These are phyloP conservation scores for Eleusine coracana DNA, from an alignment of 176 grass and related monocot species.

Conservation along the genomic window DNA sequence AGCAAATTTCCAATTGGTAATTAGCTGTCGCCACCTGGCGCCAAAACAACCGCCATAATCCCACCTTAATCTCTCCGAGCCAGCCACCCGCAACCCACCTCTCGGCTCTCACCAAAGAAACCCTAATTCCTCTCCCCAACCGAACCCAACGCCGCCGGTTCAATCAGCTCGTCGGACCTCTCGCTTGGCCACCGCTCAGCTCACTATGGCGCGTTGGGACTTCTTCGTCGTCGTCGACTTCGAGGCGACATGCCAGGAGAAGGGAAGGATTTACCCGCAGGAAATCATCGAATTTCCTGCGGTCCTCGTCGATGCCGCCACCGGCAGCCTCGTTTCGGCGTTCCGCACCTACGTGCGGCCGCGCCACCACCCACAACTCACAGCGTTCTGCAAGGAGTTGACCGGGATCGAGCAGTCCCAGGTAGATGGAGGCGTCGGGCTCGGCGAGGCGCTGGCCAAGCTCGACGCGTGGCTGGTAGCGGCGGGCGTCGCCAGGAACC, in stretches of 20 bases:
- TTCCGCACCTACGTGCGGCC: conserved; percentile 67
- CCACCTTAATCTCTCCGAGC: too few relatives aligned
- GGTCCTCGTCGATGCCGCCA: conserved; percentile 56
- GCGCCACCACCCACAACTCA: conserved; percentile 52
- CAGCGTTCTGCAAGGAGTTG: conserved; percentile 59
- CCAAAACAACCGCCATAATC: too few relatives aligned
- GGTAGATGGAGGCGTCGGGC: conserved; percentile 58
- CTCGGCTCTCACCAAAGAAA: too few relatives aligned
- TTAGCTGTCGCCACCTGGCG: too few relatives aligned
- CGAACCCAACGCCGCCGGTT: too few relatives aligned
- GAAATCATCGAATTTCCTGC: conserved; percentile 77
- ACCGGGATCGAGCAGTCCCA: conserved; percentile 60
- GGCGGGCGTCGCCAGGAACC: background rate
- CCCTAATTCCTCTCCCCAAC: too few relatives aligned
- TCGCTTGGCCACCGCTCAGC: too few relatives aligned
- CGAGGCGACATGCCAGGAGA: conserved; percentile 68
- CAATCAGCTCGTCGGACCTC: too few relatives aligned
- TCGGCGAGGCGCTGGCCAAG: conserved; percentile 57
- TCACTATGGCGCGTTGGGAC: too few relatives aligned
- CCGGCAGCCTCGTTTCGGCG: conserved; percentile 49
- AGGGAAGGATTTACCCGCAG: conserved; percentile 26
- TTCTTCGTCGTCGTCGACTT: conserved; percentile 69
- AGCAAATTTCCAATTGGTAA: too few relatives aligned
- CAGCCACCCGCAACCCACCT: too few relatives aligned
- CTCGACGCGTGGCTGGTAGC: conserved; percentile 58